Evolutionary conservation across 75 land plant species (phyloP).

Genomic region (Pseudotsuga menziesii): DNA sequence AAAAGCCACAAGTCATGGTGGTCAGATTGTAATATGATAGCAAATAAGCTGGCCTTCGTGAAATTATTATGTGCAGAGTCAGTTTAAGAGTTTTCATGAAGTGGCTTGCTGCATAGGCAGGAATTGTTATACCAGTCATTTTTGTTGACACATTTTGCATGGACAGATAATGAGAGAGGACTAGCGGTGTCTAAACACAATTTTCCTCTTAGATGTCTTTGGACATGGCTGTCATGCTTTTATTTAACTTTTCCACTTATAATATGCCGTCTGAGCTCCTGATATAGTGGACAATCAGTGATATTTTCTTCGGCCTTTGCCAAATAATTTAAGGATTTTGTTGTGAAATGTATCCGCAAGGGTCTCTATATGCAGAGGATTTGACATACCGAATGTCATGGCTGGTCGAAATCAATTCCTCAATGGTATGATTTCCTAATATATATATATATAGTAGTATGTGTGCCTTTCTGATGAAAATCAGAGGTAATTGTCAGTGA

Average conservation of each 20-base stretch:
- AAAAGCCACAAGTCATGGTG: not conserved
- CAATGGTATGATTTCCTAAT: too few relatives aligned
- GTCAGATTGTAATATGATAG: not conserved
- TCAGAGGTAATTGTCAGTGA: too few relatives aligned
- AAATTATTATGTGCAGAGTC: not conserved
- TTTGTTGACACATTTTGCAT: too few relatives aligned
- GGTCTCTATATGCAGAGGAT: too few relatives aligned
- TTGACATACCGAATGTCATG: too few relatives aligned
- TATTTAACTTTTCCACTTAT: not conserved
- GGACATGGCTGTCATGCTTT: not conserved
- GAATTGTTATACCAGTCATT: too few relatives aligned
- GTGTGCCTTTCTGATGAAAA: too few relatives aligned
- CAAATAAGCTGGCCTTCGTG: not conserved
- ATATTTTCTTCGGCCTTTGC: too few relatives aligned
- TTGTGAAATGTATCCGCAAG: too few relatives aligned
- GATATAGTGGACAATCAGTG: not conserved
- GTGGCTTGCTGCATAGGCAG: not conserved
- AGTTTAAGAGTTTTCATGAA: not conserved
- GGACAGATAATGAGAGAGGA: not conserved
- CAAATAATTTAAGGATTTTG: too few relatives aligned
- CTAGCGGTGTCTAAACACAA: not conserved
- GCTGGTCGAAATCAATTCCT: too few relatives aligned
- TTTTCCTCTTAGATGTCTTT: not conserved
- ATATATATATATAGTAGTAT: too few relatives aligned
- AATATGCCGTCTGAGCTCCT: not conserved